Evolutionary conservation across 2,329 filamentous ascomycete genomes (phyloP), one percentile per base, ranked within the genome.

Genomic region (Neonectria neomacrospora): DNA sequence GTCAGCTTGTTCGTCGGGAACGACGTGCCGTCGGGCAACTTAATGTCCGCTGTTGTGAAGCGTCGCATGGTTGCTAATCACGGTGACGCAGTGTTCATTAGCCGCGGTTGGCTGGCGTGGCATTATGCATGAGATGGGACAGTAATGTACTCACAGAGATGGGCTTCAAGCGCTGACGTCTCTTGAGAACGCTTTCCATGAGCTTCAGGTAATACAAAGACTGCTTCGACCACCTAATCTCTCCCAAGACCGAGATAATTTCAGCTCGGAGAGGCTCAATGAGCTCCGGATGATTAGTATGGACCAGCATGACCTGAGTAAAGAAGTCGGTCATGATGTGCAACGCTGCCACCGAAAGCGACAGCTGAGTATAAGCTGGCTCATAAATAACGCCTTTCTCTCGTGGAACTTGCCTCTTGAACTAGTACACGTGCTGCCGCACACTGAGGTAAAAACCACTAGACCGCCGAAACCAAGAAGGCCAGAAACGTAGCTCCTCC

Each of bases 381-480:
- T 58, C 55, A 16, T 58, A 58, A 11, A 3, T 5, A 9, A 32
- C 30, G 10, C 12, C 12, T 7, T 58, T 58, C 3, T 44, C 32
- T 9, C 42, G 14, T 1, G 55, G n/a, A n/a, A n/a, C n/a, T n/a
- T n/a, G 56, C 61, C n/a, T 66, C 30, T 4, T 16, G 9, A 5
- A 71, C 42, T 18, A 63, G 39, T 6, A 18, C 16, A 8, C 66
- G 63, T 1, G 81, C 57, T 7, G 80, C 76, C 41, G 78, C 69
- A 42, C 73, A 75, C 12, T 80, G 74, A 0, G 80, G 77, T 28
- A 78, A 77, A 61, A 79, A 77, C 73, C 80, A 84, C 64, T 83
- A 79, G 0, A 85, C 64, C 3, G 87, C 3, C 84, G 81, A 5
- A 85, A 66, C 4, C 80, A 75, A 3, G 73, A 74, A 0, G 85